A percentile compares a stretch with the other conserved stretches of the same genome.
Evolutionary conservation across 441 rosid genomes (phyloP).

Genomic region (Aleurites moluccanus): DNA sequence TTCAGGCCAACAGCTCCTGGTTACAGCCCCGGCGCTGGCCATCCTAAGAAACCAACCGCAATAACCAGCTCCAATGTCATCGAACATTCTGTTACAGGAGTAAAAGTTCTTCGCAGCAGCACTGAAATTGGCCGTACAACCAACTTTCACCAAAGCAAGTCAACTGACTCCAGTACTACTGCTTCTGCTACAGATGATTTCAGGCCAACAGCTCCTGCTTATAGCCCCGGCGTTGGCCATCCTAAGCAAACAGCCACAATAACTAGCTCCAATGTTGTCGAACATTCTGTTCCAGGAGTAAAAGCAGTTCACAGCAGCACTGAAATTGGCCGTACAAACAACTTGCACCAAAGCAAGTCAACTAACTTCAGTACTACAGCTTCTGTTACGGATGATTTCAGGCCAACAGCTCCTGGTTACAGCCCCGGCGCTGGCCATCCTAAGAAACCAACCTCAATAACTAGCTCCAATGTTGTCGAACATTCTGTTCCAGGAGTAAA

Average conservation of each 20-base stretch:
- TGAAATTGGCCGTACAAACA: constrained; percentile 27
- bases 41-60: too few species aligned
- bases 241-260: background rate
- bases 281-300: too few species aligned
- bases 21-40: too few species aligned
- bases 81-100: too few species aligned
- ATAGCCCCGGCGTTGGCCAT: background rate
- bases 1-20: too few species aligned
- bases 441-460: background rate
- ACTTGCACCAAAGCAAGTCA: too few species aligned
- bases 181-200: constrained; percentile 1
- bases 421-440: constrained; percentile 4
- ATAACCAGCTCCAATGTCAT: too few species aligned
- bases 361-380: background rate
- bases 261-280: background rate
- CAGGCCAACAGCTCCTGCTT: background rate
- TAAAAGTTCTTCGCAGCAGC: too few species aligned
- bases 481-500: background rate
- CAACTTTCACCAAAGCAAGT: too few species aligned
- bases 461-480: background rate
- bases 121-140: too few species aligned
- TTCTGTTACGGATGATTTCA: background rate
- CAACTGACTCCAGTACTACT: too few species aligned
- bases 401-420: background rate
- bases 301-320: constrained; percentile 39